Conservation (phyloP, 2,329 filamentous ascomycete species). For the Chaetomium globosum region DNA sequence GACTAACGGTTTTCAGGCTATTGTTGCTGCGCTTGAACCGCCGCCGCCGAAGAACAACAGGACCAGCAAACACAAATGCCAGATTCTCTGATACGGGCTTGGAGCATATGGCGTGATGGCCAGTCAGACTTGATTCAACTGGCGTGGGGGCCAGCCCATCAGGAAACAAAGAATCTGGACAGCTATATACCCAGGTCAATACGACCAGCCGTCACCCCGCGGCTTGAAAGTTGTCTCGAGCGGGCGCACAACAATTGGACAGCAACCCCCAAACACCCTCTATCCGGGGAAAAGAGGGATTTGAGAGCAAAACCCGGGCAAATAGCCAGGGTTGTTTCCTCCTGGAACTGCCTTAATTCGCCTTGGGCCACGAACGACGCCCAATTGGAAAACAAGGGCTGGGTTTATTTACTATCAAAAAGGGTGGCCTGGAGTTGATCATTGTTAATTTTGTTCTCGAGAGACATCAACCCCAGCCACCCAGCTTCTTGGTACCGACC, state of each 20-base stretch:
- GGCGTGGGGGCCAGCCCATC: conserved; percentile 8
- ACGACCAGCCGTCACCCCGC: conserved; percentile 6
- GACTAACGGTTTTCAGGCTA: conserved; percentile 64
- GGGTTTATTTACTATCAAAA: conserved; percentile 1
- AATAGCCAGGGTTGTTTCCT: not conserved
- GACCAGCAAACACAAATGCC: conserved; percentile 61
- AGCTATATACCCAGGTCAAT: conserved; percentile 22
- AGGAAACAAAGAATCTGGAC: conserved; percentile 25
- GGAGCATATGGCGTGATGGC: conserved; percentile 32
- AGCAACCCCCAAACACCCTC: conserved; percentile 6
- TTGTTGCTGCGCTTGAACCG: conserved; percentile 91
- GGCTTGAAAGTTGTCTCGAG: conserved; percentile 12
- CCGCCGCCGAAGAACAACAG: conserved; percentile 82
- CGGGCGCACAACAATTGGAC: conserved; percentile 11
- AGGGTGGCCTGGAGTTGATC: conserved; percentile 13
- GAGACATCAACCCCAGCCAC: conserved; percentile 3
- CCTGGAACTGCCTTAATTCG: not conserved
- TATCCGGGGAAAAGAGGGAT: not conserved
- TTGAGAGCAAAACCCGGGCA: not conserved
- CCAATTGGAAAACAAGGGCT: conserved; percentile 7
- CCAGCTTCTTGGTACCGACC: conserved; percentile 25
- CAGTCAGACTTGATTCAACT: conserved; percentile 11
- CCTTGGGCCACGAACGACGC: not conserved
- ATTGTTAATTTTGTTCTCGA: conserved; percentile 9
- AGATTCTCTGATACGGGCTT: conserved; percentile 60